Base-by-base conservation (phyloP, 1,139 yeast genomes). In the Suhomyces choctaworum region DNA sequence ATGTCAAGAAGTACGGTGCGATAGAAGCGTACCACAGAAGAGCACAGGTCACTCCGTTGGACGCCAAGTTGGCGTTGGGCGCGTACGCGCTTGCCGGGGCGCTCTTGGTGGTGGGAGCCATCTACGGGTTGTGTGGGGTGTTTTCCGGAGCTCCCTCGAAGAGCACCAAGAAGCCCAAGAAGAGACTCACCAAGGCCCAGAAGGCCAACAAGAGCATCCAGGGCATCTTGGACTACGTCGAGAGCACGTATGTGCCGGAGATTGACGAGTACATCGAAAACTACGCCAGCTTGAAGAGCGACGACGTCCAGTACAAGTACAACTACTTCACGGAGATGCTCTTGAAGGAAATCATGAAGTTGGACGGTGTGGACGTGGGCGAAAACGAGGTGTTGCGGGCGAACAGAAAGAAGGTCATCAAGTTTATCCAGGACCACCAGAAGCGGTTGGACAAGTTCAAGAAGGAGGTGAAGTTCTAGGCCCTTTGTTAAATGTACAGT, bases 261-360 rank as follows among this genome's bases (percentile, higher is more conserved):
- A 70, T 71, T 41, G 73, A 70, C 44, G 62, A 58, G 8, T 70
- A 66, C 45, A 57, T 70, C 36, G 62, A 57, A 31, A 56, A 50
- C 35, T 64, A 61, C 51, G 52, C 51, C 39, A 38, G 40, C 25
- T 54, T 75, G 60, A 47, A 62, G 41, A 42, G 51, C 17, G 64
- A 70, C 3, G 74, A 71, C 27, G 54, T 66, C 25, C 64, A 68
- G 30, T 82, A 76, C 54, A 73, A 74, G 51, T 73, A 68, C 47
- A 73, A 76, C 35, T 83, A 68, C 52, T 78, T 70, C 52, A 82
- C 78, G 45, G 94, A 84, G 53, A 74, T 75, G 72, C 62, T 83
- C 34, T 64, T 83, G 54, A 82, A 83, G 52, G 72, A 82, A 46
- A 59, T 82, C 47, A 69, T 84, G 69, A 76, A 73, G 41, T 64